Conservation (phyloP, 352 stramenopile genomes). For the Phytophthora hybrid region DNA sequence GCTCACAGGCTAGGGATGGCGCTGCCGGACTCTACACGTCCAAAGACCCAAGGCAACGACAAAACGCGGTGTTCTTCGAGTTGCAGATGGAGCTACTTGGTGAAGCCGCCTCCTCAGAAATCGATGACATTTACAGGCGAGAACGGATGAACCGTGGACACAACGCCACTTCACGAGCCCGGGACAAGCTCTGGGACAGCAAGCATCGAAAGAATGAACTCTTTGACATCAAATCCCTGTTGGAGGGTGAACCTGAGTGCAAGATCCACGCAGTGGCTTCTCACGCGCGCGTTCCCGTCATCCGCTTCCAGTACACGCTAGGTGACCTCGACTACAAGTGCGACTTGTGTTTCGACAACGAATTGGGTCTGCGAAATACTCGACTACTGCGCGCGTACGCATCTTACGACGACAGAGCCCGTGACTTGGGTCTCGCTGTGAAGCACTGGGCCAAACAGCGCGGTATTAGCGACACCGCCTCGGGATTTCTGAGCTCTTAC, state of each 20-base stretch:
- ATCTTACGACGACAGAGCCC: constrained; percentile 66
- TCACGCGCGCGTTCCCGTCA: constrained; percentile 73
- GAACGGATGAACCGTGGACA: not conserved
- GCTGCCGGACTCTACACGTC: constrained; percentile 18
- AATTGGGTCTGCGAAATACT: constrained; percentile 79
- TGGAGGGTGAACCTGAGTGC: constrained; percentile 43
- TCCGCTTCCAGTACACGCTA: constrained; percentile 57
- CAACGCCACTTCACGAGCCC: constrained; percentile 10
- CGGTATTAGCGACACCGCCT: constrained; percentile 94
- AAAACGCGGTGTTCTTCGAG: constrained; percentile 40
- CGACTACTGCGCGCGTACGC: constrained; percentile 76
- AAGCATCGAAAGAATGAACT: constrained; percentile 47
- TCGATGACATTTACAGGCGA: constrained; percentile 6
- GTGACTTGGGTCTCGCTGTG: constrained; percentile 92
- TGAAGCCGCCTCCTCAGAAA: constrained; percentile 23
- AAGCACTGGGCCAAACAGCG: constrained; percentile 98
- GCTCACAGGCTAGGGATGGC: constrained; percentile 12
- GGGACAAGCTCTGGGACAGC: constrained; percentile 36
- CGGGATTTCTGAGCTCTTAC: constrained; percentile 97
- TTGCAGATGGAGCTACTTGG: constrained; percentile 31
- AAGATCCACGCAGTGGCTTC: constrained; percentile 56
- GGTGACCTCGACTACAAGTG: constrained; percentile 54
- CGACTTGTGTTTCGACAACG: constrained; percentile 82
- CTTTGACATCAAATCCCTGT: constrained; percentile 42
- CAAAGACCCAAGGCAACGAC: constrained; percentile 21